These are phyloP conservation scores for Pythium dissotocum DNA, from an alignment of 352 stramenopile species.

Conservation along the genomic window DNA sequence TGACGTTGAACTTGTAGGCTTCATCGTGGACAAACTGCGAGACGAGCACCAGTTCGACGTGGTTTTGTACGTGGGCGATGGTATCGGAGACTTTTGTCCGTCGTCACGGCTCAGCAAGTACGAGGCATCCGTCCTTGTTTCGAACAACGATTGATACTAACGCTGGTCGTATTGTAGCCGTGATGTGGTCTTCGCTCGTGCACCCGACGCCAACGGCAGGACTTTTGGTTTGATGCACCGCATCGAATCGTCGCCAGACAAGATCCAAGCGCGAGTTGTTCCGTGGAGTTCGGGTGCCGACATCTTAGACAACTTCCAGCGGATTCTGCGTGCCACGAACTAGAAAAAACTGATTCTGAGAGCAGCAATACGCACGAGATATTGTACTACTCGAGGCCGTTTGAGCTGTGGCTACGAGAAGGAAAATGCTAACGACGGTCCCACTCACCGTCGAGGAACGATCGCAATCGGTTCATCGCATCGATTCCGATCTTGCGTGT, in stretches of 20 bases:
- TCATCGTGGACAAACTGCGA: conserved; percentile 41
- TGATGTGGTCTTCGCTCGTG: conserved; percentile 14
- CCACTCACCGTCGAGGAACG: no score
- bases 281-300: conserved; percentile 42
- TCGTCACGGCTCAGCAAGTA: conserved; percentile 42
- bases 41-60: conserved; percentile 32
- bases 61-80: conserved; percentile 62
- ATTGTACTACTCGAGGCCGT: no score
- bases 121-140: no score
- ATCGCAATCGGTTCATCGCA: no score
- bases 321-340: neutral
- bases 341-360: no score
- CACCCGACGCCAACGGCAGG: conserved; percentile 27
- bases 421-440: no score
- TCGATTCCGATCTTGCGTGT: no score
- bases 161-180: neutral
- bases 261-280: conserved; percentile 38
- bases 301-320: conserved; percentile 5
- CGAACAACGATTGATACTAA: conserved; percentile 2
- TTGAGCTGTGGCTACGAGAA: no score
- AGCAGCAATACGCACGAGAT: no score
- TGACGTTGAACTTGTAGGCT: conserved; percentile 18
- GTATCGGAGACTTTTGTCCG: conserved; percentile 52
- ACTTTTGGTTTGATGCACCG: conserved; percentile 35
- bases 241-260: conserved; percentile 33